Evolutionary conservation across 129 eudicot genomes (phyloP), one percentile per base, ranked within the genome.

Genomic region (Centaurea solstitialis): DNA sequence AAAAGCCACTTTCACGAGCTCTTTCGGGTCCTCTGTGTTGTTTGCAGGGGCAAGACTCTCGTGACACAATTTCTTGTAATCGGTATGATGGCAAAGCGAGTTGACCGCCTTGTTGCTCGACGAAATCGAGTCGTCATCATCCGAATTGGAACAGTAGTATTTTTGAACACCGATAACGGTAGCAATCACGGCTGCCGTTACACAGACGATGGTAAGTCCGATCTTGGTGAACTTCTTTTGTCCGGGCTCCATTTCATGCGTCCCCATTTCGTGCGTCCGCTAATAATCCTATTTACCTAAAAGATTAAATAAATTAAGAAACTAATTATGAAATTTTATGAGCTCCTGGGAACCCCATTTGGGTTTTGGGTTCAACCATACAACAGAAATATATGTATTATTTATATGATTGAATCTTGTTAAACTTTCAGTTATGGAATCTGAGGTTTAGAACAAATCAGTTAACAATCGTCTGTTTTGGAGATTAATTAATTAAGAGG

Each of bases 51-150:
- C 45, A 8, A 96, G 88, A 67, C 91, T 89, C 18, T 79, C 21
- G 11, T 69, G 81, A 70, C 99, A 96, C 0, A 93, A 57, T 8
- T 64, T 80, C 61, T 87, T 89, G 77, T 85, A 96, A 66, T 88
- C 91, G 2, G 93, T 90, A 5, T 91, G 89, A 28, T 90, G 85
- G 72, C 97, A 90, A 22, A 94, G 75, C 11, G 92, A 76, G 10
- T 83, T 74, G 0, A 85, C 85, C 0, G 92, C 91, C 79, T 92
- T 94, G 50, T 73, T 79, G 57, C 86, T 66, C 4, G 93, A 41
- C 0, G 75, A 3, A 0, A 89, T 39, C 1, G 43, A 47, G 15
- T 40, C 79, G 21, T 74, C 47, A 8, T 23, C 70, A 5, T 15
- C n/a, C 2, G 57, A 0, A 3, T 39, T 26, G 62, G 15, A 9